Evolutionary conservation across 768 basidiomycete genomes (phyloP), one percentile per base, ranked within the genome.

Genomic region (Calocera viscosa): DNA sequence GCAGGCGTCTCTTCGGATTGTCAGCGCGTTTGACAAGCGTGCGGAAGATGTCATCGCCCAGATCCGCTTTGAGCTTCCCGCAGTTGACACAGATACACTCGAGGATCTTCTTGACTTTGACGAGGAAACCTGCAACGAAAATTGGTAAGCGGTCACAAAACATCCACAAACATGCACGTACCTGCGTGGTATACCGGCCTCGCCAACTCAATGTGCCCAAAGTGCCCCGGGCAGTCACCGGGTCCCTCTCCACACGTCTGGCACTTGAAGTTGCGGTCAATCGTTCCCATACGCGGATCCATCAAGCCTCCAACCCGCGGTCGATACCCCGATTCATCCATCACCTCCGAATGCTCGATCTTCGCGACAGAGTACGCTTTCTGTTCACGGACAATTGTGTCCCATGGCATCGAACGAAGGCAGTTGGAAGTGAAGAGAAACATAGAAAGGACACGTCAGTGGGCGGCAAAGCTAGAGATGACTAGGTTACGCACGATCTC

Each of bases 231-330:
- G 80, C 96, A 99, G 76, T 98, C 96, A 19, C 93, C 88, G 94
- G 98, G 97, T n/a, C 94, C 95, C 82, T 99, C 96, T 71, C 94
- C 94, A 76, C 96, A 98, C 32, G 96, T 98, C 80, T 97, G 94
- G 76, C 96, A 99, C 80, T 98, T 98, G 80, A 95, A 94, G 76
- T 94, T 94, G 71, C 93, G 83, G 81, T 94, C 93, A 72, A 94
- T 95, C 32, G 93, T 99, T 40, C 96, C 96, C 89, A 98, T 92
- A 68, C 92, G 86, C 64, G 94, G 92, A 79, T 99, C 96, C 89
- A 95, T 95, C 74, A 99, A 80, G 53, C 96, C 96, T 63, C 93
- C 94, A 28, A 86, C 80, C 79, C 96, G 97, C 28, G 91, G 90
- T 74, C 87, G 89, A 73, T 89, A 89, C 0, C 87, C 91, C 22